phyloP scores from a whole-genome alignment of 176 grass and related monocot genomes.

The Triticum turgidum region DNA sequence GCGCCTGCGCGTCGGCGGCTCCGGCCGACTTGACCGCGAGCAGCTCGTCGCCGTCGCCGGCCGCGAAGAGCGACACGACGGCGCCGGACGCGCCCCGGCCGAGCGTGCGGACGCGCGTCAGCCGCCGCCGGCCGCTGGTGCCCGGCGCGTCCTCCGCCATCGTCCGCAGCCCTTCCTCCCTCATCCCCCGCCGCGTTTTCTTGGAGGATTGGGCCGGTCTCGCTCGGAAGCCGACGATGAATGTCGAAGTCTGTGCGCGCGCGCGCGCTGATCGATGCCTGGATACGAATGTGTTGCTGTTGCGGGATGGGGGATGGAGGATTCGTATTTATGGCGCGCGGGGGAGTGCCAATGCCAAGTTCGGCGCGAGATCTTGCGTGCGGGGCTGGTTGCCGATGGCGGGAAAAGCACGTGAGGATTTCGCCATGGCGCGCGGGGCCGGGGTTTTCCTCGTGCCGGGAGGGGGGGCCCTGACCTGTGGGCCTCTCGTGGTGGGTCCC shows the following conservation, averaged over 20 bases:
- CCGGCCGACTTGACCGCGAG: conserved; percentile 72
- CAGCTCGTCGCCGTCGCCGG: conserved; percentile 24
- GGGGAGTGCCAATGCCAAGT: neutral
- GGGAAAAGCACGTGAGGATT: conserved; percentile 40
- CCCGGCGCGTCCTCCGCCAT: neutral
- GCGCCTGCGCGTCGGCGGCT: conserved; percentile 19
- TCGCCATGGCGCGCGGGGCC: neutral
- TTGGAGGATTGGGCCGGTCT: neutral
- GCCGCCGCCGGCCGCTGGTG: conserved; percentile 11
- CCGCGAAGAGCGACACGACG: conserved; percentile 52
- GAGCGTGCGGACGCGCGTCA: conserved; percentile 49
- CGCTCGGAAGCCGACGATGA: neutral
- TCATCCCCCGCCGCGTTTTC: neutral
- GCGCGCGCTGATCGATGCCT: neutral
- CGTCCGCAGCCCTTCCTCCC: neutral
- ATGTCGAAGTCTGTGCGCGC: neutral
- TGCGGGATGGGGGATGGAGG: neutral
- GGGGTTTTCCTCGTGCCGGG: neutral
- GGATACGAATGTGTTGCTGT: neutral
- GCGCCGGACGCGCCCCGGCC: conserved; percentile 57
- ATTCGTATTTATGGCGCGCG: conserved; percentile 22
- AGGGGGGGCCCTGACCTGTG: conserved; percentile 25
- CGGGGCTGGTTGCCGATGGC: neutral
- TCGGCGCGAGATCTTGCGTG: conserved; percentile 35
- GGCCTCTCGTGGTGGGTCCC: neutral